These are phyloP conservation scores for Hypoxylon sp. DNA, from an alignment of 2,329 filamentous ascomycete species.

Conservation along the genomic window DNA sequence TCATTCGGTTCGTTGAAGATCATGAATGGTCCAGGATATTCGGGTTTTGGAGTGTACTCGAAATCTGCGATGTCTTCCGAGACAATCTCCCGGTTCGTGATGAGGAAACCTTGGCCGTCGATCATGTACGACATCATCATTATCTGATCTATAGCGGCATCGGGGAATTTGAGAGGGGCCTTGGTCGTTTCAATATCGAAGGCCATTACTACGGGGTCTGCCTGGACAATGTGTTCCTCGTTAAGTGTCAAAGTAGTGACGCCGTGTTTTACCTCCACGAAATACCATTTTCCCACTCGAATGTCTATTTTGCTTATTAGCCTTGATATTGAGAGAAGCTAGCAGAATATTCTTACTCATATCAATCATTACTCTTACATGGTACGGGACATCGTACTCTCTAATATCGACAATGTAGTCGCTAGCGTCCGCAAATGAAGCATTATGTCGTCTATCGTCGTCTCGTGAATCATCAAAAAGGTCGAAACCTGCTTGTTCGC, in stretches of 20 bases:
- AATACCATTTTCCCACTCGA: slow-evolving; percentile 97
- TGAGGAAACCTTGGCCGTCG: slow-evolving; percentile 96
- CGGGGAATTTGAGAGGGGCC: slow-evolving; percentile 94
- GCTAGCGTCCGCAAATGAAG: slow-evolving; percentile 86
- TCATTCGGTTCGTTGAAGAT: slow-evolving; percentile 99
- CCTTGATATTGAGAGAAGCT: neutral
- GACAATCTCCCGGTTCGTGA: slow-evolving; percentile 97
- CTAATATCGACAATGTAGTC: slow-evolving; percentile 98
- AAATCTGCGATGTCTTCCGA: slow-evolving; percentile 98
- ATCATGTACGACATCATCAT: slow-evolving; percentile 99
- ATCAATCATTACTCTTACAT: slow-evolving; percentile 98
- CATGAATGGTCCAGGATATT: slow-evolving; percentile 95
- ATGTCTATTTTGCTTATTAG: slow-evolving; percentile 74
- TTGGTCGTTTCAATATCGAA: slow-evolving; percentile 99
- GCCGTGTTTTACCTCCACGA: slow-evolving; percentile 93
- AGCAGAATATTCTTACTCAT: slow-evolving; percentile 68
- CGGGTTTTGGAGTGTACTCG: slow-evolving; percentile 96
- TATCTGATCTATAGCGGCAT: slow-evolving; percentile 93
- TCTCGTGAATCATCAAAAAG: slow-evolving; percentile 92
- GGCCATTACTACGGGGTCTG: slow-evolving; percentile 98
- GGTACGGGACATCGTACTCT: slow-evolving; percentile 99
- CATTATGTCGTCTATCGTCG: slow-evolving; percentile 83
- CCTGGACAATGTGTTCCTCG: slow-evolving; percentile 88
- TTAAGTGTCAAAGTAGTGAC: slow-evolving; percentile 86
- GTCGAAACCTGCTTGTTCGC: slow-evolving; percentile 73